Evolutionary conservation across 495 filamentous ascomycete genomes (phyloP), one percentile per base, ranked within the genome.

Genomic region (Neurospora sp.): DNA sequence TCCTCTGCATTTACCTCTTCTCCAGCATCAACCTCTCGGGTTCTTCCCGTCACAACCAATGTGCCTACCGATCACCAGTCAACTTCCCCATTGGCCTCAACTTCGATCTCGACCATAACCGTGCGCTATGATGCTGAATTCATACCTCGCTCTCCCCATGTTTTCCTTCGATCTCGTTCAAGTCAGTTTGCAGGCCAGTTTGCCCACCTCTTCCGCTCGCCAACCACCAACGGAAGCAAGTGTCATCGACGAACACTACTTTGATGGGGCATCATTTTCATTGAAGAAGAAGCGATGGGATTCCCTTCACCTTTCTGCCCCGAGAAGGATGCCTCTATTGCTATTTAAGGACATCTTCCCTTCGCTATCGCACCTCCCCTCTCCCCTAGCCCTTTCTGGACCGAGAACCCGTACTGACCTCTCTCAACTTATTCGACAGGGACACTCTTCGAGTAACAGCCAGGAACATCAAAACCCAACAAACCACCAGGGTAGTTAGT

Each of bases 331-430:
- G n/a, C 45, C 8, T 2, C 20, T 53, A 8, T 20, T 53, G 1
- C 9, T 53, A 20, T 22, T 0, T 53, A 53, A 53, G 45, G 8
- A 22, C 9, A 53, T 6, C 3, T 2, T 45, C 42, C 42, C 8
- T 45, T 45, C 17, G 44, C 44, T 22, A 20, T 4, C 8, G 8
- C 20, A 10, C 45, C n/a, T 61, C 41, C 16, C 31, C 40, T 9
- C n/a, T 61, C 41, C 16, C 31, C 40, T 9, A 61, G 6, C 39
- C 68, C 69, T 70, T 70, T 44, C 70, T 69, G 71, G 74, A 74
- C 70, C 72, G 70, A 69, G 6, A 17, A 44, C 14, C 41, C 0
- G 16, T 42, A 17, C 41, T 42, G 41, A 42, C 16, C 0, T n/a
- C 41, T 17, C 41, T 0, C 41, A 1, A 17, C 16, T 2, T 8